phyloP scores from a whole-genome alignment of 2,329 filamentous ascomycete species.

The Fusarium clavum region DNA sequence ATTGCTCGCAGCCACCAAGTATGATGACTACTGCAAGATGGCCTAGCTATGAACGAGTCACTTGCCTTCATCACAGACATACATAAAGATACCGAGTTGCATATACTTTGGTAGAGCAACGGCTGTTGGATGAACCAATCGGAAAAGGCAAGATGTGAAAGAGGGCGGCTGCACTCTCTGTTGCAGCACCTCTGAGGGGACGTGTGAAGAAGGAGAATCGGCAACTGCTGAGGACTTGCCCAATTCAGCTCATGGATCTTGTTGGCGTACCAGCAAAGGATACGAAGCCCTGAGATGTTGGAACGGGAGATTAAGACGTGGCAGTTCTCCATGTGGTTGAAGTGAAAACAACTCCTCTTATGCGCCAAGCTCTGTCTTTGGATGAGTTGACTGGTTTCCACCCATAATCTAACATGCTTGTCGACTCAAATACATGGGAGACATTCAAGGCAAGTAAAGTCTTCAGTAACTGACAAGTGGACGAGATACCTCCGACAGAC shows the following conservation, averaged over 20 bases:
- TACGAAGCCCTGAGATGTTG: not conserved
- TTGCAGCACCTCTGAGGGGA: not conserved
- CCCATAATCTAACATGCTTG: not conserved
- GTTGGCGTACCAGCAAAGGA: not conserved
- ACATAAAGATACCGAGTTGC: constrained; percentile 19
- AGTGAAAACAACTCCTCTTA: not conserved
- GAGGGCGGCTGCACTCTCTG: not conserved
- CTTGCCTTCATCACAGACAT: not conserved
- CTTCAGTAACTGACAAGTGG: not conserved
- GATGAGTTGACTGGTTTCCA: not conserved
- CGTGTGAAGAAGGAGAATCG: not conserved
- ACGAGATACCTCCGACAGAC: not conserved
- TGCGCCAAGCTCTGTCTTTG: not conserved
- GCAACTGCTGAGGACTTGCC: not conserved
- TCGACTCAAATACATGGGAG: not conserved
- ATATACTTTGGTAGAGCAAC: constrained; percentile 6
- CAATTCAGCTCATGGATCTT: not conserved
- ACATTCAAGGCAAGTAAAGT: not conserved
- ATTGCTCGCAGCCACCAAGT: not conserved
- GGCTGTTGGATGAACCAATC: constrained; percentile 12
- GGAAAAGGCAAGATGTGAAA: not conserved
- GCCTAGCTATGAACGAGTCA: not conserved
- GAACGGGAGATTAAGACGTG: not conserved
- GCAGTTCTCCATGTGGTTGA: not conserved
- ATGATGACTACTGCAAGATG: not conserved